Base-by-base conservation (phyloP, 768 basidiomycete genomes). In the Nidularia pulvinata region DNA sequence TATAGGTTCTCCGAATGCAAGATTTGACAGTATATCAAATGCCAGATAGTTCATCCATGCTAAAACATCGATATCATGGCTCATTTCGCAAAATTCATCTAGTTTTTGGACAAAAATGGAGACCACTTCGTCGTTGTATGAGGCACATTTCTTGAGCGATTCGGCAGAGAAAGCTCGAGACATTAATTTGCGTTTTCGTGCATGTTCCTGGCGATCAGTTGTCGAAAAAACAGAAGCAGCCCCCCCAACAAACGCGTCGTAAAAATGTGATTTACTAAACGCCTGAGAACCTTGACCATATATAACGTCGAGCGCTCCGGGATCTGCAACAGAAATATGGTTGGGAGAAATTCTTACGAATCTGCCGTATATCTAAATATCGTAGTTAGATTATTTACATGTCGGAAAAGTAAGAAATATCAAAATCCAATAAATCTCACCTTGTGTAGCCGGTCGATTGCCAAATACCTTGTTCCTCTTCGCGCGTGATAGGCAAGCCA, bases 41-140 rank as follows among this genome's bases (percentile, higher is more conserved):
- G 71, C 62, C 22, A 73, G 56, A 47, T 65, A 70, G 53, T 73
- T 69, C 57, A 73, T 61, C 68, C 68, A 69, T 45, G 60, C 35
- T 10, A 71, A 53, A 1, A 57, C 58, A 54, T 68, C 62, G 33
- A 65, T 51, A 32, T 55, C 53, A 39, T 63, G 54, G n/a, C 50
- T 60, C 9, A 45, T 50, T 10, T 53, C 35, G 50, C 62, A 58
- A 45, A 61, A 53, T 33, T 51, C 55, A 50, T 69, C 65, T 42
- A 69, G 33, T 35, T 64, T 55, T 6, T 59, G 37, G 7, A 61
- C 52, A 45, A 67, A 62, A 7, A 39, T 35, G 1, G 33, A 30
- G 5, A 68, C 46, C 5, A 49, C 57, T 5, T 54, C 25, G 35
- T 64, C 57, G n/a, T 67, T 60, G 10, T 61, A 57, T 9, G 55